These are phyloP conservation scores for Leccinum barrowsii DNA, from an alignment of 768 basidiomycete genomes.

Conservation along the genomic window DNA sequence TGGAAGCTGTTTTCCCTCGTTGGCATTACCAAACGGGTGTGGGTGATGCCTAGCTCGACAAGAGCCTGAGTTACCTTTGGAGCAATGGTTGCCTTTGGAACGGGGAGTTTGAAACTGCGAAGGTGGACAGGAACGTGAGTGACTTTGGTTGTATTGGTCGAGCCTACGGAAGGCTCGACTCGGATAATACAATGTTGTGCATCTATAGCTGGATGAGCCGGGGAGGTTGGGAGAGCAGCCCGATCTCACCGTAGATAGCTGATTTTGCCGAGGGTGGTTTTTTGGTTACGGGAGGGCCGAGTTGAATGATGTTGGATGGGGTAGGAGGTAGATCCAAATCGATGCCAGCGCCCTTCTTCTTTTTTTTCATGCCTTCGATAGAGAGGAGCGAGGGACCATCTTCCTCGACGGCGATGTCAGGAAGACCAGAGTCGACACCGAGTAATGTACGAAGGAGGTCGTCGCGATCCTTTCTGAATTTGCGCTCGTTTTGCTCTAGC, in stretches of 20 bases:
- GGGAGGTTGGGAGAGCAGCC: not conserved
- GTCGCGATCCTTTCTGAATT: slow-evolving; percentile 85
- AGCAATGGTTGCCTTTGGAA: slow-evolving; percentile 69
- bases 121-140: slow-evolving; percentile 78
- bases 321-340: slow-evolving; percentile 35
- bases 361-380: slow-evolving; percentile 52
- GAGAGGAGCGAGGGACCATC: slow-evolving; percentile 51
- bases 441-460: slow-evolving; percentile 79
- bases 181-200: slow-evolving; percentile 71
- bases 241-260: slow-evolving; percentile 51
- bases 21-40: slow-evolving; percentile 87
- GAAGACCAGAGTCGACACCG: slow-evolving; percentile 84
- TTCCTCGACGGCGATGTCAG: slow-evolving; percentile 62
- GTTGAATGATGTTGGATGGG: slow-evolving; percentile 35
- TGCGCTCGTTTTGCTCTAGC: slow-evolving; percentile 89
- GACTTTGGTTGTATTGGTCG: slow-evolving; percentile 52
- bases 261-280: slow-evolving; percentile 48
- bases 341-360: slow-evolving; percentile 35
- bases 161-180: slow-evolving; percentile 49
- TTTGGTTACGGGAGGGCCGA: slow-evolving; percentile 36
- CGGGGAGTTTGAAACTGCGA: slow-evolving; percentile 82
- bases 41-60: slow-evolving; percentile 68
- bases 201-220: slow-evolving; percentile 42
- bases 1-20: slow-evolving; percentile 75
- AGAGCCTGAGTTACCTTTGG: slow-evolving; percentile 77